Evolutionary conservation across 129 eudicot genomes (phyloP), one percentile per base, ranked within the genome.

Genomic region (Logfia minima): DNA sequence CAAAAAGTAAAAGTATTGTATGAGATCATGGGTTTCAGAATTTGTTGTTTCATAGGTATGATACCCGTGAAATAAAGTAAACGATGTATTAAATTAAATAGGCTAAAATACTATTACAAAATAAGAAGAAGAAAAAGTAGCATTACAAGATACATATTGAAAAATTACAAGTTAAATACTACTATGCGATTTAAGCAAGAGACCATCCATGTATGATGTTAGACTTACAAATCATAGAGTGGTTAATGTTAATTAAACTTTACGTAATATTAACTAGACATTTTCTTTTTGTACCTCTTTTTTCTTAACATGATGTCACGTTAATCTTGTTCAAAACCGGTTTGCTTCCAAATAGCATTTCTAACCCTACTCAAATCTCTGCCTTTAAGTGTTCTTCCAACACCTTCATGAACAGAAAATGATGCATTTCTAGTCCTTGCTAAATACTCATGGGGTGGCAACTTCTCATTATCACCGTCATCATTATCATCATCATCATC

Each of bases 311-410:
- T 24, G 23, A 13, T 41, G 78, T 66, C 31, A 66, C 64, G 48
- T 21, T 63, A 64, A 41, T 62, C 84, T 81, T 68, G 84, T 74
- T 87, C 92, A 80, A 92, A 92, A 55, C 97, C 97, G 68, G 90
- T 92, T 73, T 92, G 85, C 83, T 89, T 88, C 97, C 97, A 92
- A 77, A 92, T 88, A 8, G 92, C 97, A 84, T 92, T 86, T 74
- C 97, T 85, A 41, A 92, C 92, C 90, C 89, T 78, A 71, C 97
- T 89, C 88, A 92, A 78, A 68, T 92, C 97, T 74, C 97, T 85
- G 13, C 97, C 97, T 75, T 92, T 92, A 0, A 92, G 80, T 16
- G 96, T 92, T 85, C 97, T 85, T 74, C 97, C 97, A 32, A 87
- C 24, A 1, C 96, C 97, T 84, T 92, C 97, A 68, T 89, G 97